phyloP scores from a whole-genome alignment of 441 rosid genomes.

The Syzygium syzygioides region DNA sequence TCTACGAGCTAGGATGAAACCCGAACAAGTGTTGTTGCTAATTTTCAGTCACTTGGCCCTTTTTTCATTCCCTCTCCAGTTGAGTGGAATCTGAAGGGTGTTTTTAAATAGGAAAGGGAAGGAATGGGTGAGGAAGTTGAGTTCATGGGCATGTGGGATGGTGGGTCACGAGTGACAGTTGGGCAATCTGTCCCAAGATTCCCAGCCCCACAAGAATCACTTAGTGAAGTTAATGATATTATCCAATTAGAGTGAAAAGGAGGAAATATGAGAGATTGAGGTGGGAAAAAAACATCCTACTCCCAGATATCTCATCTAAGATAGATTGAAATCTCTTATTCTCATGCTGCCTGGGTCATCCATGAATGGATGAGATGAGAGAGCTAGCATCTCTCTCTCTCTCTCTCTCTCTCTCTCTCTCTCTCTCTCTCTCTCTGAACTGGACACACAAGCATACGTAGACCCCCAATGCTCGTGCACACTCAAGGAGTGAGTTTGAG shows the following conservation, averaged over 20 bases:
- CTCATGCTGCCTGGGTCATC: neutral
- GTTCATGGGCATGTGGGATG: conserved; percentile 47
- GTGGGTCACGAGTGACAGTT: conserved; percentile 50
- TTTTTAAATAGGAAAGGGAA: conserved; percentile 26
- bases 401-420: neutral
- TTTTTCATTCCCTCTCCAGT: conserved; percentile 4
- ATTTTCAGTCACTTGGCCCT: neutral
- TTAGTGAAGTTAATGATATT: conserved; percentile 43
- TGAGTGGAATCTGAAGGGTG: conserved; percentile 17
- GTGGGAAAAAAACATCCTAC: conserved; percentile 26
- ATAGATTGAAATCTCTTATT: conserved; percentile 12
- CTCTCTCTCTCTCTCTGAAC: neutral
- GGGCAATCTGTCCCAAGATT: conserved; percentile 14
- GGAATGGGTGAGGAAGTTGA: conserved; percentile 5
- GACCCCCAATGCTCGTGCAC: neutral
- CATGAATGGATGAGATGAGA: neutral
- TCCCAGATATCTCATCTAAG: conserved; percentile 32
- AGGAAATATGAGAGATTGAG: conserved; percentile 17
- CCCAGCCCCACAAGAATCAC: conserved; percentile 46
- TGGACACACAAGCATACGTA: neutral
- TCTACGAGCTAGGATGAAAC: neutral
- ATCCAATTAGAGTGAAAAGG: conserved; percentile 31
- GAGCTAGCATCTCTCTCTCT: neutral
- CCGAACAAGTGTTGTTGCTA: neutral
- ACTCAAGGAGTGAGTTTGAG: neutral